These are phyloP conservation scores for Acmispon strigosus DNA, from an alignment of 306 rosid genomes.

Conservation along the genomic window DNA sequence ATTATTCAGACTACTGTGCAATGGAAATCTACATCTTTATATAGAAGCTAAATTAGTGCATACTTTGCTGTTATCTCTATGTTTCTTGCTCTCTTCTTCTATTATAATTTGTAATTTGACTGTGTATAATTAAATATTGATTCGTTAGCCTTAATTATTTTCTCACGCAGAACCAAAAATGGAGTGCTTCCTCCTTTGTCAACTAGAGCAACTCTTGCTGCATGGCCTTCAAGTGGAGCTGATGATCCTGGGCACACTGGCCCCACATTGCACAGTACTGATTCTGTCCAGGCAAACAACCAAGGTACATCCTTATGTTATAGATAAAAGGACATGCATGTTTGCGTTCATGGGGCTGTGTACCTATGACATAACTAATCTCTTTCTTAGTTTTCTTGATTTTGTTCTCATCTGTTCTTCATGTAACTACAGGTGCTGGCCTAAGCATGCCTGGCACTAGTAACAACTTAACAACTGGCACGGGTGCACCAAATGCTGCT, in stretches of 20 bases:
- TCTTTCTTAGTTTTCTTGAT: background rate
- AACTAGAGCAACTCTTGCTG: conserved; percentile 76
- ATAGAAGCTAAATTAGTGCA: background rate
- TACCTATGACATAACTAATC: background rate
- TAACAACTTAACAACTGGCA: conserved; percentile 27
- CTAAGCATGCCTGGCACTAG: conserved; percentile 19
- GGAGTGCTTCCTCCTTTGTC: conserved; percentile 72
- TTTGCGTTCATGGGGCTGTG: background rate
- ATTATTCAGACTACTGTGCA: background rate
- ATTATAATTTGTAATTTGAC: background rate
- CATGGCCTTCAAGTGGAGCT: conserved; percentile 59
- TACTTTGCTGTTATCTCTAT: background rate
- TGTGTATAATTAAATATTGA: background rate
- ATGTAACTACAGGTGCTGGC: conserved; percentile 38
- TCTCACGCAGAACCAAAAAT: conserved; percentile 54
- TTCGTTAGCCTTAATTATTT: conserved; percentile 3
- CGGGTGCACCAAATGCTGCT: conserved; percentile 32
- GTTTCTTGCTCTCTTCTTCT: conserved; percentile 7
- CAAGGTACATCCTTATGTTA: conserved; percentile 36
- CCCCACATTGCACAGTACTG: conserved; percentile 18
- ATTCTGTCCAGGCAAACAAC: conserved; percentile 28
- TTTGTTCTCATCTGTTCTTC: conserved; percentile 7
- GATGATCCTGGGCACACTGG: conserved; percentile 27
- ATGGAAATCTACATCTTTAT: background rate
- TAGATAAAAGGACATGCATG: background rate